Evolutionary conservation across 805 yeast genomes (phyloP).

Genomic region (Lachancea waltii): DNA sequence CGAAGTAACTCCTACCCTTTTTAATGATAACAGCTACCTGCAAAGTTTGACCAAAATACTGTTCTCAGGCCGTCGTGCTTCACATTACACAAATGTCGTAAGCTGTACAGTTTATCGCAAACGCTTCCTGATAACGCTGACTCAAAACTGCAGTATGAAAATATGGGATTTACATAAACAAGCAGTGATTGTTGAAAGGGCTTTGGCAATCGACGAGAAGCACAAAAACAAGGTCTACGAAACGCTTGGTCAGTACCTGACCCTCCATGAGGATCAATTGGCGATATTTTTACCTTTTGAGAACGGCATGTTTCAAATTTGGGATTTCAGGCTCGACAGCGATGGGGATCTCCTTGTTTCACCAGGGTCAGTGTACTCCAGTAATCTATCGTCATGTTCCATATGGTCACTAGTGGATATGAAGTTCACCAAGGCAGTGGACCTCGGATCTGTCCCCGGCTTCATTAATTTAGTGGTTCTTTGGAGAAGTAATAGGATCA

Average conservation of each 20-base stretch:
- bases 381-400: slow-evolving; percentile 26
- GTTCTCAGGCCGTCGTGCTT: slow-evolving; percentile 11
- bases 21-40: slow-evolving; percentile 48
- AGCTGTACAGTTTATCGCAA: slow-evolving; percentile 20
- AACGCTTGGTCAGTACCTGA: slow-evolving; percentile 32
- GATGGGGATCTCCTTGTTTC: slow-evolving; percentile 14
- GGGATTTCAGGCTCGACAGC: slow-evolving; percentile 23
- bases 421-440: slow-evolving; percentile 21
- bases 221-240: slow-evolving; percentile 17
- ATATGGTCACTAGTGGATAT: slow-evolving; percentile 31
- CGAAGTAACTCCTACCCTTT: slow-evolving; percentile 39
- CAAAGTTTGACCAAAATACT: slow-evolving; percentile 32
- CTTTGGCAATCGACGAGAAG: slow-evolving; percentile 10
- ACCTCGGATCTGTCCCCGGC: slow-evolving; percentile 14
- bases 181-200: slow-evolving; percentile 15
- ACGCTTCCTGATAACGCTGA: slow-evolving; percentile 21
- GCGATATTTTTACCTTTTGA: slow-evolving; percentile 39
- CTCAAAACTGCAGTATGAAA: slow-evolving; percentile 24
- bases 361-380: slow-evolving; percentile 14
- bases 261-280: slow-evolving; percentile 30
- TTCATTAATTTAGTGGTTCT: slow-evolving; percentile 37
- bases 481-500: slow-evolving; percentile 60
- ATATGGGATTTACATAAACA: slow-evolving; percentile 28
- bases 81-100: slow-evolving; percentile 17
- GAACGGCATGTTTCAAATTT: slow-evolving; percentile 39